Evolutionary conservation across 2,329 filamentous ascomycete genomes (phyloP).

Genomic region (Penicillium sp.): DNA sequence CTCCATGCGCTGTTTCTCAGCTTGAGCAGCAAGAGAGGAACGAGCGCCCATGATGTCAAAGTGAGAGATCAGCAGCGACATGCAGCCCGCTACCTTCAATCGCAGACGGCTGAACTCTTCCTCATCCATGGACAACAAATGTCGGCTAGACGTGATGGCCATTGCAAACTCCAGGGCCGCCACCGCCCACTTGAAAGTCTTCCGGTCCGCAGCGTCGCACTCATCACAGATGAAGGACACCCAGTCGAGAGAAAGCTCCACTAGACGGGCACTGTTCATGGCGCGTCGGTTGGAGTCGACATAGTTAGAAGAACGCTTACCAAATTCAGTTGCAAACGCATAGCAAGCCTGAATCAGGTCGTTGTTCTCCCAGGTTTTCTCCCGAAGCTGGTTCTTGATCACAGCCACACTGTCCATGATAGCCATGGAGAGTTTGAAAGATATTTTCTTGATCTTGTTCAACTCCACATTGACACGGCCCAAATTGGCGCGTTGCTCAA

Average conservation of each 20-base stretch:
- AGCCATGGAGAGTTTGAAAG: constrained; percentile 94
- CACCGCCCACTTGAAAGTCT: constrained; percentile 97
- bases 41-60: constrained; percentile 99
- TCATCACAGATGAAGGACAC: constrained; percentile 98
- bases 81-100: constrained; percentile 91
- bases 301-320: constrained; percentile 89
- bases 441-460: constrained; percentile 92
- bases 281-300: constrained; percentile 95
- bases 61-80: constrained; percentile 95
- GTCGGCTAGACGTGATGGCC: constrained; percentile 92
- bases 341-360: constrained; percentile 98
- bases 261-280: constrained; percentile 96
- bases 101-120: constrained; percentile 83
- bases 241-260: constrained; percentile 93
- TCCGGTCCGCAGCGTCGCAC: constrained; percentile 89
- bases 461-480: constrained; percentile 89
- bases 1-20: constrained; percentile 87
- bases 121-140: constrained; percentile 89
- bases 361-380: constrained; percentile 79
- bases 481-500: constrained; percentile 91
- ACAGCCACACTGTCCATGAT: constrained; percentile 99
- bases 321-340: constrained; percentile 98
- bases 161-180: constrained; percentile 94
- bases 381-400: constrained; percentile 77
- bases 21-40: constrained; percentile 89